These are phyloP conservation scores for Sporopachydermia lactativora DNA, from an alignment of 805 yeast genomes.

Conservation along the genomic window DNA sequence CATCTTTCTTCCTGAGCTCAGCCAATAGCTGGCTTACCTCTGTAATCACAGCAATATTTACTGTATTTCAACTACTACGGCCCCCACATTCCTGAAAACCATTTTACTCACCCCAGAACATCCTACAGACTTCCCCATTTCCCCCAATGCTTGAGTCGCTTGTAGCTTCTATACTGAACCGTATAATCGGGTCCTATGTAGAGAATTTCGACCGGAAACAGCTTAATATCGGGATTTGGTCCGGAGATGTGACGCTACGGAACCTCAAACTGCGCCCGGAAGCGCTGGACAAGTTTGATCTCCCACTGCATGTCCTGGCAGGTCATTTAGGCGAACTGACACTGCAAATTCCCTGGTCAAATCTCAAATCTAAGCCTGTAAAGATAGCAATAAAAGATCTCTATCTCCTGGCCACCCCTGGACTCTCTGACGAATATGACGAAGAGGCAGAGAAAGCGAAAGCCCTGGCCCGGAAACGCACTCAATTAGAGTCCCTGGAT, in stretches of 20 bases:
- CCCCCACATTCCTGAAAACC: no score
- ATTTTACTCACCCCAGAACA: no score
- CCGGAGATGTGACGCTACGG: slow-evolving; percentile 84
- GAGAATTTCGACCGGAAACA: slow-evolving; percentile 95
- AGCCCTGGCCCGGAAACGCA: slow-evolving; percentile 51
- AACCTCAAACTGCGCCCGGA: slow-evolving; percentile 41
- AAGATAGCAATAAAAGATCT: slow-evolving; percentile 79
- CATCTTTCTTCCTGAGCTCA: no score
- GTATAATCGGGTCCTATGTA: slow-evolving; percentile 33
- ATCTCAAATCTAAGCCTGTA: slow-evolving; percentile 84
- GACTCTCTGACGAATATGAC: slow-evolving; percentile 41
- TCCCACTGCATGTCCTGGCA: slow-evolving; percentile 77
- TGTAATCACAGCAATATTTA: no score
- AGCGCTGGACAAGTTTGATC: slow-evolving; percentile 70
- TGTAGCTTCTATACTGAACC: not conserved
- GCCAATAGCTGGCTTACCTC: no score
- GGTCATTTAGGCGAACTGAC: slow-evolving; percentile 87
- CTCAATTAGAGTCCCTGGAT: slow-evolving; percentile 52
- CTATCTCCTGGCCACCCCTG: slow-evolving; percentile 69
- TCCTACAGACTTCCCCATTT: no score
- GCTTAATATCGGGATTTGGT: slow-evolving; percentile 91
- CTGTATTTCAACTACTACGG: no score
- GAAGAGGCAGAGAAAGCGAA: slow-evolving; percentile 47
- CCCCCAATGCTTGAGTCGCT: not conserved
- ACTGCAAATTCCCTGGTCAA: slow-evolving; percentile 94